Conservation (phyloP, 768 basidiomycete species). For the Epithele typhae region DNA sequence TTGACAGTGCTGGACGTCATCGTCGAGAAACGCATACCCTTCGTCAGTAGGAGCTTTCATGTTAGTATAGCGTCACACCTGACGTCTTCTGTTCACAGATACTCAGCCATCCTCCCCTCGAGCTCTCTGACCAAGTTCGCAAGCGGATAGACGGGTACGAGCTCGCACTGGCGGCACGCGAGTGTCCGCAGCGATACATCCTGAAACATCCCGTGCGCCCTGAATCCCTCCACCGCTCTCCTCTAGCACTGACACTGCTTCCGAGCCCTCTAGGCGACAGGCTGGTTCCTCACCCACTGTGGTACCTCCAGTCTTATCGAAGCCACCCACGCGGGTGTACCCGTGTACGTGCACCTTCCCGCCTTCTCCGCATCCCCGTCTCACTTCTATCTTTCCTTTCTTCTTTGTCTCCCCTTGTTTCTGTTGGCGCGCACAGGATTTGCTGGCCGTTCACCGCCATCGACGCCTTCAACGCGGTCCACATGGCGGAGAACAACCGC, state of each 20-base stretch:
- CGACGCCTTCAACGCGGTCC: conserved; percentile 20
- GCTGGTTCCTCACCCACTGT: conserved; percentile 24
- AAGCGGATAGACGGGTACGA: conserved; percentile 14
- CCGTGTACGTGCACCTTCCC: conserved; percentile 7
- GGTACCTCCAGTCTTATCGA: conserved; percentile 22
- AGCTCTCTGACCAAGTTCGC: conserved; percentile 12
- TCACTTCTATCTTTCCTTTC: neutral
- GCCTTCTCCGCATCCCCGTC: neutral
- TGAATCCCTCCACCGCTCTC: neutral
- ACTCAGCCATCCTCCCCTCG: conserved; percentile 12
- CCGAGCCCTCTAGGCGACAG: conserved; percentile 17
- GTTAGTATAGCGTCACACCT: neutral
- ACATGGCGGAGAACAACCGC: conserved; percentile 18
- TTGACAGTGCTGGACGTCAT: conserved; percentile 21
- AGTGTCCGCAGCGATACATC: conserved; percentile 23
- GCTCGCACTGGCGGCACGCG: conserved; percentile 14
- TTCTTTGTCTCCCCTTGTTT: neutral
- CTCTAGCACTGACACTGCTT: neutral
- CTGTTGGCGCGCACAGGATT: conserved; percentile 16
- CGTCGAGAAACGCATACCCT: conserved; percentile 18
- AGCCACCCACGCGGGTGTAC: conserved; percentile 17
- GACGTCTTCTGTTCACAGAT: conserved; percentile 9
- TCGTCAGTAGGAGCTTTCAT: conserved; percentile 11
- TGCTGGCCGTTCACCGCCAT: conserved; percentile 24
- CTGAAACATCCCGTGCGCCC: conserved; percentile 19